Percentiles rank a stretch among this genome's conserved stretches.
These are phyloP conservation scores for Phaeosphaeria sp. DNA, from an alignment of 2,329 filamentous ascomycete species.

Conservation along the genomic window DNA sequence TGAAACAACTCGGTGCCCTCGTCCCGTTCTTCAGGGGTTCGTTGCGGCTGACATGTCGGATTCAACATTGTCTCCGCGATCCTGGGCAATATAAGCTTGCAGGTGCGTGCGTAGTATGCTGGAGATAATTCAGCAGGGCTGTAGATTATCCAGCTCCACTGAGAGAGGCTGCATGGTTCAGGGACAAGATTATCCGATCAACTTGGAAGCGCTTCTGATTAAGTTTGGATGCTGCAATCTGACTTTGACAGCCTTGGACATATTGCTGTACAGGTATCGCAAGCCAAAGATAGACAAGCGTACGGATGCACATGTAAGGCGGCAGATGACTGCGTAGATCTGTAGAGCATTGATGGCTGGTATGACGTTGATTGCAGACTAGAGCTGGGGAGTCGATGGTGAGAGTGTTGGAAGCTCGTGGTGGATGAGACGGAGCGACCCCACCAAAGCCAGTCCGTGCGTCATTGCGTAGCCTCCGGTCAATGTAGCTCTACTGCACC, in stretches of 20 bases:
- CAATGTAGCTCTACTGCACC: not conserved
- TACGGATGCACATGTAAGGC: not conserved
- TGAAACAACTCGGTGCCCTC: not conserved
- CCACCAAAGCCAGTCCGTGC: slow-evolving; percentile 20
- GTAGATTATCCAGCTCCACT: not conserved
- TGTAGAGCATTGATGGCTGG: not conserved
- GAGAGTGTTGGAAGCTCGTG: not conserved
- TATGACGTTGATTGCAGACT: not conserved
- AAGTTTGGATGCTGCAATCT: not conserved
- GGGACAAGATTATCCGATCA: not conserved
- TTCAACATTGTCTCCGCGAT: not conserved
- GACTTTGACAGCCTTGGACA: not conserved
- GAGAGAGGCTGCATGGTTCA: not conserved
- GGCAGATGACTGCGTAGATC: not conserved
- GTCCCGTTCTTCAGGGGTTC: not conserved
- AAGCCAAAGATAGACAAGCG: not conserved
- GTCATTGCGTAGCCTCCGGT: slow-evolving; percentile 18
- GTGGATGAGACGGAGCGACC: not conserved
- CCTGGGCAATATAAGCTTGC: not conserved
- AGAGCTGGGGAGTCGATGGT: not conserved
- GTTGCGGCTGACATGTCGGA: not conserved
- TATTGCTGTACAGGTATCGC: not conserved
- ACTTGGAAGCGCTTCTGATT: not conserved
- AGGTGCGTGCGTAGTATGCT: not conserved
- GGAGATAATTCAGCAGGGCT: not conserved